Evolutionary conservation across 306 rosid genomes (phyloP).

Genomic region (Crataegus laevigata): DNA sequence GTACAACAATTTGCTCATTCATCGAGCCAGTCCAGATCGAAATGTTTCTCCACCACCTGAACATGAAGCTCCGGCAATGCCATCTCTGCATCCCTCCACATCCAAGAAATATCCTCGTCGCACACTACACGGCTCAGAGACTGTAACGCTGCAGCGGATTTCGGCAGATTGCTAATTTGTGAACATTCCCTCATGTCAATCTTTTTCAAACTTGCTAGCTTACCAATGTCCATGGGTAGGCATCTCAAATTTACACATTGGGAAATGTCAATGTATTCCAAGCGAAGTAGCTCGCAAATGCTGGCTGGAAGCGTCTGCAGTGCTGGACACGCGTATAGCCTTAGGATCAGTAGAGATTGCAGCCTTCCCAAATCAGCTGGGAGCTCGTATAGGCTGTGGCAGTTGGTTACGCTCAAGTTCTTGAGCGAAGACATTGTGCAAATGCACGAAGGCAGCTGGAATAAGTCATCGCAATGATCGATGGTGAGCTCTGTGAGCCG

Average conservation of each 20-base stretch:
- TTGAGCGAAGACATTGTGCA: slow-evolving; percentile 43
- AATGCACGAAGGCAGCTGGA: slow-evolving; percentile 53
- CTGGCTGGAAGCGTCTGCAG: slow-evolving; percentile 50
- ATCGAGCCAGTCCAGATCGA: slow-evolving; percentile 67
- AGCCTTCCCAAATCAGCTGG: slow-evolving; percentile 54
- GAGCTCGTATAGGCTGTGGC: slow-evolving; percentile 50
- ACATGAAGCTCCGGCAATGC: slow-evolving; percentile 45
- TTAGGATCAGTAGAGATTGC: slow-evolving; percentile 42
- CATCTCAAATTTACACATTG: slow-evolving; percentile 53
- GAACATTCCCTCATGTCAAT: slow-evolving; percentile 93
- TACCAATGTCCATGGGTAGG: slow-evolving; percentile 56
- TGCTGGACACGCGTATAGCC: slow-evolving; percentile 71
- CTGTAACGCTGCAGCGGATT: slow-evolving; percentile 33
- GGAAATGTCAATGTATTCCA: slow-evolving; percentile 70
- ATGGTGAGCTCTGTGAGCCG: slow-evolving; percentile 61
- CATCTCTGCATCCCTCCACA: slow-evolving; percentile 53
- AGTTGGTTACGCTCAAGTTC: slow-evolving; percentile 64
- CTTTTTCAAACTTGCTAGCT: slow-evolving; percentile 51
- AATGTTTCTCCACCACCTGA: slow-evolving; percentile 58
- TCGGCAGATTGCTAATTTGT: slow-evolving; percentile 43
- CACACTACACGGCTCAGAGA: slow-evolving; percentile 59
- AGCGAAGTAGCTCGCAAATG: slow-evolving; percentile 36
- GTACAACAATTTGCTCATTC: slow-evolving; percentile 23
- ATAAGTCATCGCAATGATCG: slow-evolving; percentile 72
- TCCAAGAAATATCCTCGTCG: slow-evolving; percentile 66